Evolutionary conservation across 495 filamentous ascomycete genomes (phyloP), one percentile per base, ranked within the genome.

Genomic region (Neurospora sublineolata): DNA sequence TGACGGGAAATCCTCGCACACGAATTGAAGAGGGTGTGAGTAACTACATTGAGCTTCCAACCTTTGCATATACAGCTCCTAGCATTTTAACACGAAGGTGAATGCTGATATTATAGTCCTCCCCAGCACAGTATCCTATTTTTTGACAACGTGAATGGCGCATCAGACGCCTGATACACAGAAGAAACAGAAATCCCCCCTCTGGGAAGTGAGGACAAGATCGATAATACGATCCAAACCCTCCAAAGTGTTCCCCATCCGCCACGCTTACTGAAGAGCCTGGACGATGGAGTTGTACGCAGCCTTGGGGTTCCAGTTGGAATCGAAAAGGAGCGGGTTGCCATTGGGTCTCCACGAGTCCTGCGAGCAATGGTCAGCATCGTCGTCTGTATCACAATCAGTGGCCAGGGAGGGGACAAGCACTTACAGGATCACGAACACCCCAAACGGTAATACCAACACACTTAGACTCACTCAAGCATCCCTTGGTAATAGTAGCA

Each of bases 381-480:
- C 23, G 18, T 58, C 38, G 46, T 30, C n/a, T 40, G 38, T 3
- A 16, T 44, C 42, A 52, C 20, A 69, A 37, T 30, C 39, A 10
- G 3, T 44, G 8, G 3, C 42, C 36, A 42, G 37, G n/a, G 44
- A 42, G 37, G n/a, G 44, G 4, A 37, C 16, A 44, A 70, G 52
- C 18, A 78, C 83, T 82, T 78, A 89, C 89, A 33, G 79, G 77
- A 74, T 93, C 91, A 71, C 87, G 82, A 8, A 94, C 88, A 77
- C 91, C 91, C 91, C 91, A 94, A 40, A 90, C 89, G 20, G 91
- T 92, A 74, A 93, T 88, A 71, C 90, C 90, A 27, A 92, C 85
- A 78, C 91, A 93, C 79, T 88, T 90, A 11, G 83, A 72, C 76
- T 89, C 84, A 72, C 84, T 80, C 46, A 91, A 76, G 75, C 91